These are phyloP conservation scores for Teratosphaeria destructans DNA, from an alignment of 2,329 filamentous ascomycete species.

Conservation along the genomic window DNA sequence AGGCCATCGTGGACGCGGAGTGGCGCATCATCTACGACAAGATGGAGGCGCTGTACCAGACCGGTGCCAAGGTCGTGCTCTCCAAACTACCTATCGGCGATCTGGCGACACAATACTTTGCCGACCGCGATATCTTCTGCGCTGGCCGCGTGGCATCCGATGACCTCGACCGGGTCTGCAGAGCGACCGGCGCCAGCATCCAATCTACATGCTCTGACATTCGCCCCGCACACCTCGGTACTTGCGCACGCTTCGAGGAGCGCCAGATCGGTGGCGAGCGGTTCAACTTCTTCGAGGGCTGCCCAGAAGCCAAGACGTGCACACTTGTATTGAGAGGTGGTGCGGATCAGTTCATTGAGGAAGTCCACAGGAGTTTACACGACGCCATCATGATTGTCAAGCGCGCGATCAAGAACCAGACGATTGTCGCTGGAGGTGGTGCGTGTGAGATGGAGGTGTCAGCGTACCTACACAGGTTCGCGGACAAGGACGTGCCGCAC, in stretches of 20 bases:
- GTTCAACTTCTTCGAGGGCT: conserved; percentile 97
- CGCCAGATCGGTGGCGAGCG: conserved; percentile 93
- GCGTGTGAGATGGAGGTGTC: conserved; percentile 95
- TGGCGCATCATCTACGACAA: conserved; percentile 99
- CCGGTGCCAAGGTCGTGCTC: conserved; percentile 91
- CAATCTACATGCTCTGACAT: conserved; percentile 98
- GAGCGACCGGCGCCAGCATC: conserved; percentile 82
- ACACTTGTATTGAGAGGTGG: conserved; percentile 90
- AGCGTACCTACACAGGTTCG: conserved; percentile 82
- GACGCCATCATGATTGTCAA: conserved; percentile 99
- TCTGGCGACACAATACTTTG: conserved; percentile 88
- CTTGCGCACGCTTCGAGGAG: conserved; percentile 85
- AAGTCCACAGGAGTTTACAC: conserved; percentile 94
- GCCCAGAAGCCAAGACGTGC: conserved; percentile 91
- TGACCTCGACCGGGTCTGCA: conserved; percentile 91
- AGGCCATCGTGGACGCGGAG: conserved; percentile 97
- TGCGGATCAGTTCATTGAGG: conserved; percentile 97
- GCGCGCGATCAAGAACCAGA: conserved; percentile 88
- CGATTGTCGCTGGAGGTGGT: conserved; percentile 89
- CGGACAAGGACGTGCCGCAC: conserved; percentile 82
- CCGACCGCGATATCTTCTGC: conserved; percentile 96
- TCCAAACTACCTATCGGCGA: conserved; percentile 97
- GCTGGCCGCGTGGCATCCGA: conserved; percentile 84
- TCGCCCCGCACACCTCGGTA: conserved; percentile 74
- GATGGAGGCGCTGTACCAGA: conserved; percentile 87